phyloP scores from a whole-genome alignment of 2,329 filamentous ascomycete species.

The Fusarium sp. region DNA sequence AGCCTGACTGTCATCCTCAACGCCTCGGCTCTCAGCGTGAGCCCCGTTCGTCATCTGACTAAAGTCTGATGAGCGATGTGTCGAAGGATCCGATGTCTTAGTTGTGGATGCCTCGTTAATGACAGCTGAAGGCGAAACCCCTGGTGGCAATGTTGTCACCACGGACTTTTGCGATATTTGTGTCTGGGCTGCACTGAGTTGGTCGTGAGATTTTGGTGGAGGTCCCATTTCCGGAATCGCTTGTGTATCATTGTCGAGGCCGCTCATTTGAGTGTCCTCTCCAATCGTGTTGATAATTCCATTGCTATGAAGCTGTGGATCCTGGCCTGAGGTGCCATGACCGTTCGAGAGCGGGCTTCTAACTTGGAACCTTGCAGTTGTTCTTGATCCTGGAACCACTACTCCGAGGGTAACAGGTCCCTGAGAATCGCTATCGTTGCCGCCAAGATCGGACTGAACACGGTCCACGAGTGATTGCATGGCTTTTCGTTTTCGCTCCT shows the following conservation, averaged over 20 bases:
- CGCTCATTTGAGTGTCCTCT: constrained; percentile 68
- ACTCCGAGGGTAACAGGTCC: constrained; percentile 73
- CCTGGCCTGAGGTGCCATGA: constrained; percentile 52
- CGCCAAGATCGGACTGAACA: constrained; percentile 62
- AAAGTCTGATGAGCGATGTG: constrained; percentile 69
- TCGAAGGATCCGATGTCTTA: constrained; percentile 82
- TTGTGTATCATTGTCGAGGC: constrained; percentile 60
- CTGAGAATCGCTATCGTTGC: constrained; percentile 65
- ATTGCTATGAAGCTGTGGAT: constrained; percentile 62
- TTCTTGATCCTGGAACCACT: constrained; percentile 65
- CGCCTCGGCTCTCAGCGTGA: constrained; percentile 58
- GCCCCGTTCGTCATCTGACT: constrained; percentile 78
- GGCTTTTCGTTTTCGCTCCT: constrained; percentile 70
- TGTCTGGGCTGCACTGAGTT: constrained; percentile 57
- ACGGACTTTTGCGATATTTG: constrained; percentile 74
- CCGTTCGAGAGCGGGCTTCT: constrained; percentile 71
- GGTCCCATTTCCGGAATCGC: constrained; percentile 64
- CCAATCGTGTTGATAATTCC: constrained; percentile 64
- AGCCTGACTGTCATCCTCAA: constrained; percentile 49
- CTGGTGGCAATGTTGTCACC: constrained; percentile 67
- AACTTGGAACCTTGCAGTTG: constrained; percentile 66
- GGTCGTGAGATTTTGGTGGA: constrained; percentile 54
- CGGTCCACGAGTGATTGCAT: constrained; percentile 65
- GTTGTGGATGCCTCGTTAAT: constrained; percentile 93
- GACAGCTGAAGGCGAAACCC: constrained; percentile 67